Base-by-base conservation (phyloP, 2,329 filamentous ascomycete species). In the Ascochyta clinopodiicola region DNA sequence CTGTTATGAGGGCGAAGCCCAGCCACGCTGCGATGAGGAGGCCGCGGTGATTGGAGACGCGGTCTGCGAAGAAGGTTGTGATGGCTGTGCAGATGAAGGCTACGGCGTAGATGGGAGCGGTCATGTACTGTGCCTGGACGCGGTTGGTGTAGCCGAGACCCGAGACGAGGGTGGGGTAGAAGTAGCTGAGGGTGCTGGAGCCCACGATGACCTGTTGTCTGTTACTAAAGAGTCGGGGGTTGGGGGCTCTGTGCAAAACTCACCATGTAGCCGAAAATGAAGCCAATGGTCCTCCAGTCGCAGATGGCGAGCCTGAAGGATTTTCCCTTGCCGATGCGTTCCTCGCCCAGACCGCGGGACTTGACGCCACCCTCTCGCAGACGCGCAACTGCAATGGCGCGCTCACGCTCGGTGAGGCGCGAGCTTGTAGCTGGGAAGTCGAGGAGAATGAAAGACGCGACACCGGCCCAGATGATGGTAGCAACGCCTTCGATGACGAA, bases 81-180 rank as follows among this genome's bases (percentile, higher is more conserved):
- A 80, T 61, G 7, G 69, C 73, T 1, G 80, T 81, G 56, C 75
- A 79, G 46, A 84, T 75, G 47, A 85, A 84, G 0, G 81, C 81
- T 2, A 80, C 79, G 2, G 72, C 79, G 62, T 84, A 85, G 51
- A 85, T 84, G 19, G 82, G 82, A 2, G 83, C 75, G 2, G 71
- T 74, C 80, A 83, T 82, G 71, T 82, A 82, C 56, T 83, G 81
- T 0, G 81, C 79, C 38, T 70, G 64, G 38, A 75, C 75, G 17
- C 75, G 70, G 4, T 72, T 70, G 2, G 70, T 77, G 60, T 82
- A 84, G 19, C 81, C 81, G 0, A 85, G 76, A 2, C 78, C 80
- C n/a, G 78, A 69, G 40, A 84, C 80, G 7, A 84, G 73, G 0
- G 80, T 82, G 0, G 81, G 81, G 60, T 83, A 84, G 66, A 84